Conservation (phyloP, 2,329 filamentous ascomycete genomes). For the Zymoseptoria brevis region DNA sequence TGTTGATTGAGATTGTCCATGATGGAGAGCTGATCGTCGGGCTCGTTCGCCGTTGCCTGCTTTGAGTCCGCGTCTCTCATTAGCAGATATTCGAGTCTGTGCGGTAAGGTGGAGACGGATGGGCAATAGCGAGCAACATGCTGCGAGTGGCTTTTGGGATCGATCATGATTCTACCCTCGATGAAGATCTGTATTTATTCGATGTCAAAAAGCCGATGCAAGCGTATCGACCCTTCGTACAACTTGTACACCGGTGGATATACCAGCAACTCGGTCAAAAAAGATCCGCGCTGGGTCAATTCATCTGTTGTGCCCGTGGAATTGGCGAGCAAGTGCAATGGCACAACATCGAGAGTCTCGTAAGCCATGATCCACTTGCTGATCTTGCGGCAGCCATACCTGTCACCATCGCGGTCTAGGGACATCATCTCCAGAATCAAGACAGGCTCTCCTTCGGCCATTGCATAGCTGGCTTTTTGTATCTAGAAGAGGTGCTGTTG, state of each 20-base stretch:
- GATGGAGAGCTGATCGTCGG: conserved; percentile 1
- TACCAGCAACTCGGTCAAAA: conserved; percentile 1
- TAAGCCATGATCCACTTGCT: conserved; percentile 4
- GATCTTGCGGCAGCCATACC: conserved; percentile 9
- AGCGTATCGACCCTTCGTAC: conserved; percentile 7
- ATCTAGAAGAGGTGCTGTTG: conserved; percentile 9
- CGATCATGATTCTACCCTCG: background rate
- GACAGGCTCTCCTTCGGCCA: conserved; percentile 4
- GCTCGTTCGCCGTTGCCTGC: background rate
- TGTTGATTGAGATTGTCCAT: conserved; percentile 6
- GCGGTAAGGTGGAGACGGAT: conserved; percentile 8
- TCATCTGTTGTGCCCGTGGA: background rate
- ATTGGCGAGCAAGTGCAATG: conserved; percentile 6
- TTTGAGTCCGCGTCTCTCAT: conserved; percentile 7
- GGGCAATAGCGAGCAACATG: conserved; percentile 8
- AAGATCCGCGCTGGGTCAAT: conserved; percentile 4
- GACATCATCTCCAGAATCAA: conserved; percentile 5
- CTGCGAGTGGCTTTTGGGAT: no score
- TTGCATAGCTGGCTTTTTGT: conserved; percentile 9
- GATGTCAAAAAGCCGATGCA: conserved; percentile 7
- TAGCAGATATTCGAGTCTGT: conserved; percentile 10
- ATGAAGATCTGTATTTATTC: conserved; percentile 11
- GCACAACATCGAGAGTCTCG: conserved; percentile 3
- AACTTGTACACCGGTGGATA: conserved; percentile 6
- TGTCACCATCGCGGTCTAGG: conserved; percentile 10